Evolutionary conservation across 768 basidiomycete genomes (phyloP).

Genomic region (Mycena alexandri): DNA sequence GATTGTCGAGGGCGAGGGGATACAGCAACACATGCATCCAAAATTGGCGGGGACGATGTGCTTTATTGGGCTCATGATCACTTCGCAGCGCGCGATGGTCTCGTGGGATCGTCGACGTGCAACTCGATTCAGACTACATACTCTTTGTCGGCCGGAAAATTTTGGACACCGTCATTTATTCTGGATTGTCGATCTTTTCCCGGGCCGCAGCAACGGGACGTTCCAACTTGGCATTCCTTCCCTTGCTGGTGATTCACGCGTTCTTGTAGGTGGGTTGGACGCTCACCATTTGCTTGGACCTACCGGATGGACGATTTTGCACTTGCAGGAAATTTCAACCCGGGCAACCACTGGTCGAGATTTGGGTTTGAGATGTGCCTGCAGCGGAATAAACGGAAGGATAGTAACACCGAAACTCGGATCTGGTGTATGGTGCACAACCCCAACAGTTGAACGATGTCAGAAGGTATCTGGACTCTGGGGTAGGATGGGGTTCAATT

Average conservation of each 20-base stretch:
- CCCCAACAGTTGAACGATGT: not conserved
- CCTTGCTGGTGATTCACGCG: no score
- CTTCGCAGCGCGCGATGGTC: slow-evolving; percentile 48
- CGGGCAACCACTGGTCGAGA: no score
- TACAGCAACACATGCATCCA: slow-evolving; percentile 6
- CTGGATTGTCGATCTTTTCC: not conserved
- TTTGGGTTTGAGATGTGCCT: no score
- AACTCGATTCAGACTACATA: slow-evolving; percentile 66
- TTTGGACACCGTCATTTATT: slow-evolving; percentile 30
- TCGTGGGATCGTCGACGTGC: slow-evolving; percentile 24
- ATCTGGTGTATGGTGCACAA: slow-evolving; percentile 23
- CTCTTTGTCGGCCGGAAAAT: slow-evolving; percentile 54
- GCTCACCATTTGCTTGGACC: no score
- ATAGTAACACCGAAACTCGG: not conserved
- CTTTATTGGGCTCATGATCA: slow-evolving; percentile 57
- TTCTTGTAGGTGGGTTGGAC: no score
- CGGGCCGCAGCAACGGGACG: not conserved
- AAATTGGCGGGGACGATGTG: not conserved
- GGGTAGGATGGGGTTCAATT: not conserved
- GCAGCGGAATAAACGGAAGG: not conserved
- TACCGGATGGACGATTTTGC: no score
- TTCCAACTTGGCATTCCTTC: no score
- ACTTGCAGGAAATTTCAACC: no score
- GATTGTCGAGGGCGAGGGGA: slow-evolving; percentile 2
- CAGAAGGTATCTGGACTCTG: no score